Base-by-base conservation (phyloP, 306 rosid genomes). In the Sphenostylis stenocarpa region DNA sequence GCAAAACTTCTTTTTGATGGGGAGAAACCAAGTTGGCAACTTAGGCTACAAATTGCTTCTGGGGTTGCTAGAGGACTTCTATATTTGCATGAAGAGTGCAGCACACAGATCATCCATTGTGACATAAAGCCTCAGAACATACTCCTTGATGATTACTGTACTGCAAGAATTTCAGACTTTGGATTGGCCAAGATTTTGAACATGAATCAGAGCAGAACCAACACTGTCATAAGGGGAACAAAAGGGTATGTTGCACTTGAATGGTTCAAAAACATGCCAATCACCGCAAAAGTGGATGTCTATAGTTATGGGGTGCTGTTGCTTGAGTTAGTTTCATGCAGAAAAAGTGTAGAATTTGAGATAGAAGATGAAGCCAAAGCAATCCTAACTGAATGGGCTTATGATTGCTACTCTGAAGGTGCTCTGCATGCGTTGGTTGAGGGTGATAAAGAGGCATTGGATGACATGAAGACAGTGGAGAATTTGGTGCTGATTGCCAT, bases 91-190 rank as follows among this genome's bases (percentile, higher is more conserved):
- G 86, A 79, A 79, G 84, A 83, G 73, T 83, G 86, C 48, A 13
- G 0, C 43, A 52, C 86, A 6, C 77, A 77, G 69, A 83, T 83
- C 72, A 83, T 83, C 51, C 86, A 83, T 3, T 83, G 84, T 62
- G 86, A 83, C 78, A 83, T 83, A 74, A 83, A 83, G 78, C 86
- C 85, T 70, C 85, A 82, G 24, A 82, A 82, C 81, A 76, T 82
- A 51, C 85, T 82, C 28, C 78, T 82, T 5, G 86, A 83, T 15
- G 84, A 83, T 60, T 69, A 75, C 75, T 52, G 52, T 1, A 70
- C 44, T 55, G 75, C 86, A 14, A 60, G 71, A 0, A 83, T 83
- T 21, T 75, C 75, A 7, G 84, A 83, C 58, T 83, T 83, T 15
- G 84, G 86, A 44, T 63, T 83, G 72, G 43, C 81, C 36, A 83